A percentile compares a stretch with the other conserved stretches of the same genome.
These are phyloP conservation scores for Fonsecaea monophora DNA, from an alignment of 2,329 filamentous ascomycete species.

Conservation along the genomic window DNA sequence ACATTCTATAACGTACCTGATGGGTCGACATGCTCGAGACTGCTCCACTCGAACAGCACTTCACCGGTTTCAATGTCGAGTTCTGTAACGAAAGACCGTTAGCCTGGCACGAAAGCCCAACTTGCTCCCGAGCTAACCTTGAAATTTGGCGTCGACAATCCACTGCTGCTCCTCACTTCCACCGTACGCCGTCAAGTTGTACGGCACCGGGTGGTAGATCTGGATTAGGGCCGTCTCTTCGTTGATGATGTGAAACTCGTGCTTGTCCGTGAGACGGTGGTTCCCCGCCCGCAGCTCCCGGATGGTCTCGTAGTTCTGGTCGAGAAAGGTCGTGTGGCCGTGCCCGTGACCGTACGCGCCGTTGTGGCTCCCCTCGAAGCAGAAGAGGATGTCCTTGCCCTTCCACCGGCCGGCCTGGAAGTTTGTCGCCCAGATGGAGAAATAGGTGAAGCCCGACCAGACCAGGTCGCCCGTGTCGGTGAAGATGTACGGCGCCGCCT, in stretches of 20 bases:
- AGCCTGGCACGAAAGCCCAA: not conserved
- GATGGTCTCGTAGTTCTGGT: constrained; percentile 63
- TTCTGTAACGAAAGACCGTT: constrained; percentile 41
- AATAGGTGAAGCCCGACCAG: constrained; percentile 32
- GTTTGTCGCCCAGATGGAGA: constrained; percentile 29
- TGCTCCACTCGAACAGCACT: constrained; percentile 56
- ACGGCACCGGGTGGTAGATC: constrained; percentile 34
- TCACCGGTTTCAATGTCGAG: constrained; percentile 53
- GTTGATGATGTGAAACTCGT: constrained; percentile 60
- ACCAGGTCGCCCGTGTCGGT: constrained; percentile 29
- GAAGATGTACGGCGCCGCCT: constrained; percentile 30
- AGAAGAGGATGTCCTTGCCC: constrained; percentile 29
- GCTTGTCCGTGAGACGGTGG: constrained; percentile 57
- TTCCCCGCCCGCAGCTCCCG: constrained; percentile 60
- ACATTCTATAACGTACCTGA: constrained; percentile 10
- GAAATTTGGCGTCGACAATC: constrained; percentile 52
- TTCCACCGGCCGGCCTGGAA: constrained; percentile 26
- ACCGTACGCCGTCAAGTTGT: constrained; percentile 50
- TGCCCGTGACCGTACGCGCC: constrained; percentile 53
- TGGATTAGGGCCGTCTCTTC: constrained; percentile 48
- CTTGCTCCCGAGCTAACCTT: constrained; percentile 33
- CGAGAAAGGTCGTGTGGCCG: constrained; percentile 61
- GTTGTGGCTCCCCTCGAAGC: constrained; percentile 28
- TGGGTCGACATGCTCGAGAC: constrained; percentile 51
- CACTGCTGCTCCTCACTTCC: constrained; percentile 50